Evolutionary conservation across 1,284 basidiomycete species (phyloP).

Genomic region (Coniferiporia sulphurascens): DNA sequence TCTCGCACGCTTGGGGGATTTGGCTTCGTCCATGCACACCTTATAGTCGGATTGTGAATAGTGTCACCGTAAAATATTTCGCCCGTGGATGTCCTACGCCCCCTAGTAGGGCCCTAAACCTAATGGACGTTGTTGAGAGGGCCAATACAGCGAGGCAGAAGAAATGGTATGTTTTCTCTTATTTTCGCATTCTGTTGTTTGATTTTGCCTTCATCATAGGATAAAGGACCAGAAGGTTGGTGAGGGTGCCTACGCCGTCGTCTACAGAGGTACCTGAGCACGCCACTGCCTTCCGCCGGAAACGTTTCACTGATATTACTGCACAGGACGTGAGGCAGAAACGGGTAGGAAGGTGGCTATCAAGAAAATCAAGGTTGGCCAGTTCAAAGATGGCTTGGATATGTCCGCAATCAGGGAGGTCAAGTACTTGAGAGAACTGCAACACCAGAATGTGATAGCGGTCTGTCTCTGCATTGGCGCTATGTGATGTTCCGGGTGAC

Average conservation of each 20-base stretch:
- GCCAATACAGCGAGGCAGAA: conserved; percentile 67
- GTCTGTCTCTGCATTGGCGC: conserved; percentile 37
- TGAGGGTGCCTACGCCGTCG: conserved; percentile 97
- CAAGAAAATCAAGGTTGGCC: conserved; percentile 97
- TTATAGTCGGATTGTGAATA: no score
- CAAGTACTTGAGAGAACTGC: conserved; percentile 91
- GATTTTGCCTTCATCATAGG: conserved; percentile 36
- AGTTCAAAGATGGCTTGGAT: conserved; percentile 97
- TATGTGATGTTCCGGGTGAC: not conserved
- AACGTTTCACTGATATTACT: not conserved
- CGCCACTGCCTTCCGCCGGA: not conserved
- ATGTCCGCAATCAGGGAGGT: conserved; percentile 99
- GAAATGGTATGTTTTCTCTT: conserved; percentile 49
- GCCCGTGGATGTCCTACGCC: no score
- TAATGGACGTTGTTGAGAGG: conserved; percentile 76
- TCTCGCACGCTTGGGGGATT: no score
- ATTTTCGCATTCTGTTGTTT: not conserved
- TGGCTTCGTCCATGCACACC: no score
- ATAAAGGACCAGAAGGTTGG: conserved; percentile 87
- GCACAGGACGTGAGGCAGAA: conserved; percentile 59
- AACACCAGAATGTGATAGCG: conserved; percentile 94
- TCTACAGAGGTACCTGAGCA: conserved; percentile 73
- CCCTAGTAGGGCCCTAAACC: not conserved
- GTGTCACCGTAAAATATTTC: no score
- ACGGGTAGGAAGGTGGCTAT: conserved; percentile 85